phyloP scores from a whole-genome alignment of 768 basidiomycete genomes.

The Scleroderma bovista region DNA sequence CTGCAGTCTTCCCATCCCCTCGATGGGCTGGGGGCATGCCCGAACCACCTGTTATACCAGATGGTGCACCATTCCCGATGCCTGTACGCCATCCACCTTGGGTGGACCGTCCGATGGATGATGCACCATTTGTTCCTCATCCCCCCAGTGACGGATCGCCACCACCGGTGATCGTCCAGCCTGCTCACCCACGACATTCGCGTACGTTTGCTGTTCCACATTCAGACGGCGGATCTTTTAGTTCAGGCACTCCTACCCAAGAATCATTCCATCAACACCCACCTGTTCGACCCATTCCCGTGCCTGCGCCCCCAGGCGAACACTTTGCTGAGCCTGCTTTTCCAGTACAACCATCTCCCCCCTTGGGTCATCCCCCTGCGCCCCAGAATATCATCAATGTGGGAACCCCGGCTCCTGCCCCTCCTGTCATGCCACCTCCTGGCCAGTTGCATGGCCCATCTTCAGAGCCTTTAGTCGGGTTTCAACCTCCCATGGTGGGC shows the following conservation, averaged over 20 bases:
- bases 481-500: background rate
- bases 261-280: slow-evolving; percentile 12
- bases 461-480: background rate
- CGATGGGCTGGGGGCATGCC: slow-evolving; percentile 19
- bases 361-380: background rate
- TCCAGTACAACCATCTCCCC: slow-evolving; percentile 3
- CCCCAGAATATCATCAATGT: slow-evolving; percentile 13
- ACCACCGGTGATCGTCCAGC: background rate
- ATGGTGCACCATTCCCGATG: slow-evolving; percentile 16
- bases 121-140: slow-evolving; percentile 19
- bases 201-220: background rate
- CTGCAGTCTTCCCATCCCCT: slow-evolving; percentile 23
- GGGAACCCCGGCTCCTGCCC: slow-evolving; percentile 2
- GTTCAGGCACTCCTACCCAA: slow-evolving; percentile 22
- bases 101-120: slow-evolving; percentile 8
- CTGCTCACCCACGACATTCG: background rate
- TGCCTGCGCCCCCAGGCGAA: slow-evolving; percentile 2
- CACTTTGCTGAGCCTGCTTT: slow-evolving; percentile 13
- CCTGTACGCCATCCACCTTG: slow-evolving; percentile 5
- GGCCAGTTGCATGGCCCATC: slow-evolving; percentile 10
- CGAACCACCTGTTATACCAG: slow-evolving; percentile 35
- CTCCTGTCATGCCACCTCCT: slow-evolving; percentile 12
- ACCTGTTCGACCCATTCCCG: slow-evolving; percentile 7
- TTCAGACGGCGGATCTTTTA: slow-evolving; percentile 1
- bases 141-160: background rate